Conservation (phyloP, 768 basidiomycete genomes). For the Pleurotus salmoneostramineus region DNA sequence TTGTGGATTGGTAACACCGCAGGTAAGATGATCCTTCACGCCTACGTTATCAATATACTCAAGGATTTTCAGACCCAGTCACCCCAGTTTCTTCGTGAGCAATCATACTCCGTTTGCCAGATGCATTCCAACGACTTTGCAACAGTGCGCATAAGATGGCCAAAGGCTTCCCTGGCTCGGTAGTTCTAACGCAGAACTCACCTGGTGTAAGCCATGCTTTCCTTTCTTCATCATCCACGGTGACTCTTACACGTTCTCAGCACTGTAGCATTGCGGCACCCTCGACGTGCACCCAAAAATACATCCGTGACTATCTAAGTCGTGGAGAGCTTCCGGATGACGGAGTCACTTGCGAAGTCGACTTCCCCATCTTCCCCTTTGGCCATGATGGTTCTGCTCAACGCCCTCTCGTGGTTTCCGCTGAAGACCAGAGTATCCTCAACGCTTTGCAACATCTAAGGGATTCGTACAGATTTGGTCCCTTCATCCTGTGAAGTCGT, state of each 20-base stretch:
- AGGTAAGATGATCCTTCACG: slow-evolving; percentile 14
- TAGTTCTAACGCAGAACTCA: slow-evolving; percentile 38
- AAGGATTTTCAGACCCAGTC: slow-evolving; percentile 12
- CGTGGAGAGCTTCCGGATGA: slow-evolving; percentile 33
- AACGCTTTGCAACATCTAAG: too few species aligned
- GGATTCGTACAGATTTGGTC: too few species aligned
- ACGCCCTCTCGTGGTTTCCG: too few species aligned
- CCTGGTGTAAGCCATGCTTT: slow-evolving; percentile 26
- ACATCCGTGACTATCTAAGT: slow-evolving; percentile 35
- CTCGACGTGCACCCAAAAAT: slow-evolving; percentile 18
- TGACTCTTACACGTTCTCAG: not conserved
- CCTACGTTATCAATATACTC: not conserved
- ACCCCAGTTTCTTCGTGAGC: slow-evolving; percentile 11
- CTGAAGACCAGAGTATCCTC: too few species aligned
- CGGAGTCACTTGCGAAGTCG: slow-evolving; percentile 34
- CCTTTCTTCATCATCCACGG: not conserved
- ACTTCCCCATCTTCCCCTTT: slow-evolving; percentile 20
- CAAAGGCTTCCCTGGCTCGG: slow-evolving; percentile 29
- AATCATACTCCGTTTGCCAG: too few species aligned
- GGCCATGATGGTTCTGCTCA: too few species aligned
- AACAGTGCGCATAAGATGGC: slow-evolving; percentile 36
- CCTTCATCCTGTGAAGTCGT: too few species aligned
- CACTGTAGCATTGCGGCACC: slow-evolving; percentile 15
- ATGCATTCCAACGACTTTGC: not conserved
- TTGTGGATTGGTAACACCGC: slow-evolving; percentile 37